Conservation (phyloP, 2,329 filamentous ascomycete species). For the Cercospora sesami region DNA sequence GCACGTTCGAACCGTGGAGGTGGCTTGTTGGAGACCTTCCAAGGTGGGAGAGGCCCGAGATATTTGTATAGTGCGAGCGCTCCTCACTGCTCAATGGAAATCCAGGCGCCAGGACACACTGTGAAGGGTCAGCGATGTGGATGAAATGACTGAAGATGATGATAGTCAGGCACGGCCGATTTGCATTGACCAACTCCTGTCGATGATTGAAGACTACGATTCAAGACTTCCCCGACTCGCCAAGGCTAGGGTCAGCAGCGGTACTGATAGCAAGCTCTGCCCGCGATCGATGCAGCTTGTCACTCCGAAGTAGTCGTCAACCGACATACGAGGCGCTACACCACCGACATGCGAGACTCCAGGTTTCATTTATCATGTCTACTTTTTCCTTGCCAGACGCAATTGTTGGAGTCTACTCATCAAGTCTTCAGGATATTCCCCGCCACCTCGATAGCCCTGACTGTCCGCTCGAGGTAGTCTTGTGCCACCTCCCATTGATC, state of each 20-base stretch:
- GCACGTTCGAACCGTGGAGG: neutral
- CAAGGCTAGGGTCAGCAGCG: neutral
- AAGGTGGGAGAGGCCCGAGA: neutral
- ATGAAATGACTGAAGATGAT: neutral
- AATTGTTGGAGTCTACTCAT: neutral
- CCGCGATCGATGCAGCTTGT: neutral
- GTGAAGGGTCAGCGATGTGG: neutral
- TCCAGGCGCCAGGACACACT: neutral
- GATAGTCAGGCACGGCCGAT: neutral
- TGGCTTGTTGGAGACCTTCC: neutral
- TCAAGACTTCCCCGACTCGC: neutral
- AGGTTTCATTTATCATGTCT: neutral
- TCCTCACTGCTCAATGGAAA: neutral
- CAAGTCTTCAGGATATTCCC: constrained; percentile 27
- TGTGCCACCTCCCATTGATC: constrained; percentile 3
- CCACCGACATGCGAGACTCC: neutral
- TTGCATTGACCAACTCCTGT: neutral
- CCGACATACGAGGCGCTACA: neutral
- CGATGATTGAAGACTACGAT: neutral
- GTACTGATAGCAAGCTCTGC: neutral
- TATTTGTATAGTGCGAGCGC: neutral
- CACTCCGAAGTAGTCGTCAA: neutral
- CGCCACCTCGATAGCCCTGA: constrained; percentile 23
- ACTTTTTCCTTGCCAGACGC: neutral
- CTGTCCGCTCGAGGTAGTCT: neutral